These are phyloP conservation scores for Lasiosphaeria ovina DNA, from an alignment of 495 filamentous ascomycete species.

Conservation along the genomic window DNA sequence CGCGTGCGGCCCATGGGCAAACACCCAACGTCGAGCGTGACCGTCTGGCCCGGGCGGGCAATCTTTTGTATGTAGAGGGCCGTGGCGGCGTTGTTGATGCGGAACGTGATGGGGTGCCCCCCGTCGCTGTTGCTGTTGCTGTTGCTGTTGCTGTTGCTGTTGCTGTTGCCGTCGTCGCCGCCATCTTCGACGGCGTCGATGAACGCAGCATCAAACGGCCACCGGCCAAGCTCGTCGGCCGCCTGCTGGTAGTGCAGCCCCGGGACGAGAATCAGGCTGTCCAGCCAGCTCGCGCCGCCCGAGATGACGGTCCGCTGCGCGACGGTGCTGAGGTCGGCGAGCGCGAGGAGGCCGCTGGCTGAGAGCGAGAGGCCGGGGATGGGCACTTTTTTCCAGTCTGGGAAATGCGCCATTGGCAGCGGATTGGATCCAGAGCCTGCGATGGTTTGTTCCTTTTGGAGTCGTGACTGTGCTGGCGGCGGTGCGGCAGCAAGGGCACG, in stretches of 20 bases:
- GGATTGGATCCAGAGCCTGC: too few species aligned
- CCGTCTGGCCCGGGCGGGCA: conserved; percentile 42
- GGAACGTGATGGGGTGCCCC: conserved; percentile 31
- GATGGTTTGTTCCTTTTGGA: too few species aligned
- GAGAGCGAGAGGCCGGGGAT: conserved; percentile 43
- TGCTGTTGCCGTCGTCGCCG: conserved; percentile 19
- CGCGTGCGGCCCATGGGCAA: conserved; percentile 17
- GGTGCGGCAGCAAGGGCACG: too few species aligned
- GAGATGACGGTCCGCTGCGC: conserved; percentile 53
- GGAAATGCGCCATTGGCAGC: conserved; percentile 13
- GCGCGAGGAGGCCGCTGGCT: conserved; percentile 50
- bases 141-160: neutral
- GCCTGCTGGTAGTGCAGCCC: conserved; percentile 60
- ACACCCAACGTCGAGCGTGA: conserved; percentile 46
- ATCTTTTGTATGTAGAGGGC: conserved; percentile 49
- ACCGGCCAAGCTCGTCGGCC: conserved; percentile 43
- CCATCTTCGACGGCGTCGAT: conserved; percentile 35
- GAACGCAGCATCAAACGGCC: conserved; percentile 19
- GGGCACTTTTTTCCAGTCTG: conserved; percentile 14
- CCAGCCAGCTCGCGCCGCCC: conserved; percentile 51
- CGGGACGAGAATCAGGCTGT: conserved; percentile 55
- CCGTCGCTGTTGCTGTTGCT: neutral
- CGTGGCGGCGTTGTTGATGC: conserved; percentile 55
- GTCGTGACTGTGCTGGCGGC: too few species aligned
- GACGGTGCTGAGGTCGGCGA: conserved; percentile 56